These are phyloP conservation scores for Euphorbia schlechtendalii DNA, from an alignment of 441 rosid species.

Conservation along the genomic window DNA sequence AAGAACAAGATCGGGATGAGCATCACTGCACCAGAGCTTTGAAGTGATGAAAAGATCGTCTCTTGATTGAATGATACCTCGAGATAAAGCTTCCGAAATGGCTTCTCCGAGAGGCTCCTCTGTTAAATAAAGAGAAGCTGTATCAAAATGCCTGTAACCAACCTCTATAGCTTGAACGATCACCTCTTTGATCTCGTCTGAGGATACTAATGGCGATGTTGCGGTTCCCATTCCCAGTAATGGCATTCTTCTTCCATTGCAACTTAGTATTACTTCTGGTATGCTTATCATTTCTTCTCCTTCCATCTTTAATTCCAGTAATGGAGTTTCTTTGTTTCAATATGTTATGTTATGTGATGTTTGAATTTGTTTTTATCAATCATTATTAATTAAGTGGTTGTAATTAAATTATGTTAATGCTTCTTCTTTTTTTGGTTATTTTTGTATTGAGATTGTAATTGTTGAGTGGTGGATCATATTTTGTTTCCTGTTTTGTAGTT, in stretches of 20 bases:
- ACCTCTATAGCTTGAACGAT: conserved; percentile 44
- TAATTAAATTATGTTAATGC: background rate
- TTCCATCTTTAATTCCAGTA: background rate
- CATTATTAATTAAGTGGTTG: background rate
- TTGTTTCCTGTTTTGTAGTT: conserved; percentile 7
- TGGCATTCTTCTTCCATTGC: conserved; percentile 31
- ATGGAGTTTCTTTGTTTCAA: background rate
- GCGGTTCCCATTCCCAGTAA: conserved; percentile 40
- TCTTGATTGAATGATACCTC: conserved; percentile 36
- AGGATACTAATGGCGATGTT: conserved; percentile 26
- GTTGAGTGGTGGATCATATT: background rate
- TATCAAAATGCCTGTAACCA: conserved; percentile 58
- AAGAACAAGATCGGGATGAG: conserved; percentile 42
- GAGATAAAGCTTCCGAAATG: conserved; percentile 40
- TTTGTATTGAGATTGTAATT: no score
- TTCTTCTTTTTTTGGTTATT: background rate
- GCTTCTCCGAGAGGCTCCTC: conserved; percentile 61
- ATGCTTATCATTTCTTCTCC: conserved; percentile 12
- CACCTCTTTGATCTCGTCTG: conserved; percentile 29
- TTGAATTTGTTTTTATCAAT: background rate
- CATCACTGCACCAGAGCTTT: conserved; percentile 57
- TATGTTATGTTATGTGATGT: background rate
- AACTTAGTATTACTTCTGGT: conserved; percentile 24
- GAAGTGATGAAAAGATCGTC: conserved; percentile 52
- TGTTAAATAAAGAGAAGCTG: conserved; percentile 38